Evolutionary conservation across 2,329 filamentous ascomycete species (phyloP), one percentile per base, ranked within the genome.

Genomic region (Acephala macrosclerotiorum): DNA sequence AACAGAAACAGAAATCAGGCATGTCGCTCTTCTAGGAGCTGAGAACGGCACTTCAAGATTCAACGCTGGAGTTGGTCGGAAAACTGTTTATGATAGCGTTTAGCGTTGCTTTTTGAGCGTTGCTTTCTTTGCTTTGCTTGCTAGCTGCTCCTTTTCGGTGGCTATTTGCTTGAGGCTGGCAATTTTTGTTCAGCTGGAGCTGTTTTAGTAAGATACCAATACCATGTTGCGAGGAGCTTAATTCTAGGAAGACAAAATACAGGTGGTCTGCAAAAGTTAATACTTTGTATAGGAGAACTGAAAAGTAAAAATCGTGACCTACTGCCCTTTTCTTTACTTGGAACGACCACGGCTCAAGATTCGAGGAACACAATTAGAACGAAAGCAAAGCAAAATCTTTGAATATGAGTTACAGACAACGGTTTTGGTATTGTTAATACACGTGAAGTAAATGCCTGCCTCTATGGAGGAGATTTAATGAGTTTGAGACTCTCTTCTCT

Each of bases 41-140:
- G 2, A n/a, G 9, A n/a, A 36, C 26, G 18, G 12, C 25, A 26
- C 25, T 9, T 29, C 12, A 5, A 55, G 20, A n/a, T n/a, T 29
- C 47, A 53, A 25, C 49, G 49, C 33, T 61, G 60, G 60, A 40
- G 36, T 61, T 60, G n/a, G 60, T 26, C 14, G 36, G 51, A 57
- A 58, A 63, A 58, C 38, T 45, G 25, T 57, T 33, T 51, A 55
- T 70, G 68, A 70, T 68, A 69, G 66, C 67, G 67, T 67, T 67
- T 69, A 68, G 69, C 69, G 66, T 62, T 58, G n/a, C 20, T 12
- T 42, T 42, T 8, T 38, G 36, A 38, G 36, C 36, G 36, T n/a
- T n/a, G n/a, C n/a, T n/a, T n/a, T n/a, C n/a, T n/a, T n/a, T n/a
- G n/a, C 29, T 33, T 33, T 33, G 29, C 29, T 33, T 33, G 4